A percentile compares a stretch with the other conserved stretches of the same genome.
phyloP scores from a whole-genome alignment of 2,329 filamentous ascomycete genomes.

The Talaromyces islandicus region DNA sequence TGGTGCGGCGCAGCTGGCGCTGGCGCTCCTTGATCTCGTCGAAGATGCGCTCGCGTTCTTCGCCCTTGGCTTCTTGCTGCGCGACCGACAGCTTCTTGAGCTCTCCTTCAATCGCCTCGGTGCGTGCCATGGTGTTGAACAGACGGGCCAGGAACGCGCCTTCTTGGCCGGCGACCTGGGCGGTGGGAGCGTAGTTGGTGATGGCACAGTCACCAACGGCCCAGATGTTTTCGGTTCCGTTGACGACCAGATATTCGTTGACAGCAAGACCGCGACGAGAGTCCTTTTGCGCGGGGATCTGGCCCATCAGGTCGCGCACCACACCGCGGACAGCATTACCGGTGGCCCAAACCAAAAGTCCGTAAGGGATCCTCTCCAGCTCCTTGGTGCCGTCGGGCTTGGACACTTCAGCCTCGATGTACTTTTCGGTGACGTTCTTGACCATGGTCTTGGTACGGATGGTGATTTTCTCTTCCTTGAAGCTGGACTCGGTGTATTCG shows the following conservation, averaged over 20 bases:
- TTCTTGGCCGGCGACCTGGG: slow-evolving; percentile 93
- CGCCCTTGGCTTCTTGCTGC: slow-evolving; percentile 61
- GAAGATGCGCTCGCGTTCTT: slow-evolving; percentile 52
- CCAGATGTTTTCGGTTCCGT: slow-evolving; percentile 96
- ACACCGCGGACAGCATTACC: slow-evolving; percentile 89
- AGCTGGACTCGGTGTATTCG: slow-evolving; percentile 97
- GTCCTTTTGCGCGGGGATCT: slow-evolving; percentile 91
- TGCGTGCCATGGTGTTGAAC: slow-evolving; percentile 99
- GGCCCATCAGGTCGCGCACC: slow-evolving; percentile 82
- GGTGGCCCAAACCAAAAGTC: slow-evolving; percentile 95
- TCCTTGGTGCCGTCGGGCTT: slow-evolving; percentile 80
- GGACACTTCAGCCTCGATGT: slow-evolving; percentile 81
- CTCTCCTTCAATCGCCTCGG: slow-evolving; percentile 70
- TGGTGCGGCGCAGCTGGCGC: slow-evolving; percentile 79
- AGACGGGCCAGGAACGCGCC: slow-evolving; percentile 89
- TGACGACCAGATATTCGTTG: slow-evolving; percentile 98
- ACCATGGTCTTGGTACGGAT: slow-evolving; percentile 99
- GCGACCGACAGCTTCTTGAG: slow-evolving; percentile 63
- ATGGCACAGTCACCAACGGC: slow-evolving; percentile 95
- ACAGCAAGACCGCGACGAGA: slow-evolving; percentile 91
- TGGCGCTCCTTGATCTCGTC: slow-evolving; percentile 80
- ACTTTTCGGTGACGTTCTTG: slow-evolving; percentile 90
- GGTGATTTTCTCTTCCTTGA: slow-evolving; percentile 96
- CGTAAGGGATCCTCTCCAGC: slow-evolving; percentile 78
- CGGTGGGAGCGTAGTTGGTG: slow-evolving; percentile 94